Base-by-base conservation (phyloP, 169 alveolate genomes). In the Plasmodium vivax region DNA sequence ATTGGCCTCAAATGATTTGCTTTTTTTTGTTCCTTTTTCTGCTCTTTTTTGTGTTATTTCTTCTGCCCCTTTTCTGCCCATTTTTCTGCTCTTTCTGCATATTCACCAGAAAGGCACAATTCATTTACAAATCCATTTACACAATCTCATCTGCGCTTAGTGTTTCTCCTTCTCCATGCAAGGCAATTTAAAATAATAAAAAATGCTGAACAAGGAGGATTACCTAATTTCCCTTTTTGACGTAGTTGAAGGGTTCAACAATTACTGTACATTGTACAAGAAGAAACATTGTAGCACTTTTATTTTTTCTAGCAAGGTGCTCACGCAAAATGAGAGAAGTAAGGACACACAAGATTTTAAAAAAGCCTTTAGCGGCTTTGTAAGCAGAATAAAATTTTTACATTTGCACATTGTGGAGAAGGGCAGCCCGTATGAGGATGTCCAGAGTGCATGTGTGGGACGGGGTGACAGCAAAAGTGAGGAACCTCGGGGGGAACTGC, bases 231-330 rank as follows among this genome's bases (percentile, higher is more conserved):
- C 92, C 82, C 92, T 92, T 47, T 43, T 92, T 36, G 41, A 81
- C 32, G 34, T 51, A 27, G 85, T 92, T 71, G 95, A 92, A 27
- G 92, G 84, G 68, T 92, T 92, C 58, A 71, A 73, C 45, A 83
- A 47, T 8, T 71, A 79, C 38, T 92, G 95, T 12, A 47, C 36
- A 36, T 12, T 45, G 32, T 92, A 92, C 75, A 92, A 92, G 51
- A 92, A 82, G 82, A 92, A 45, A 56, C 10, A 82, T 19, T 27
- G 72, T 12, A 82, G 36, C 32, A 41, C 23, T 72, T 92, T n/a
- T 72, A 71, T 32, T 34, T 51, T 71, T 43, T 92, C 95, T 47
- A 58, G 54, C 38, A 79, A 88, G n/a, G 88, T 36, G 32, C 58
- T 62, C 43, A 73, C 77, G 43, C 51, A 83, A 36, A 92, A 92